Evolutionary conservation across 495 filamentous ascomycete species (phyloP), one percentile per base, ranked within the genome.

Genomic region (Durotheca rogersii): DNA sequence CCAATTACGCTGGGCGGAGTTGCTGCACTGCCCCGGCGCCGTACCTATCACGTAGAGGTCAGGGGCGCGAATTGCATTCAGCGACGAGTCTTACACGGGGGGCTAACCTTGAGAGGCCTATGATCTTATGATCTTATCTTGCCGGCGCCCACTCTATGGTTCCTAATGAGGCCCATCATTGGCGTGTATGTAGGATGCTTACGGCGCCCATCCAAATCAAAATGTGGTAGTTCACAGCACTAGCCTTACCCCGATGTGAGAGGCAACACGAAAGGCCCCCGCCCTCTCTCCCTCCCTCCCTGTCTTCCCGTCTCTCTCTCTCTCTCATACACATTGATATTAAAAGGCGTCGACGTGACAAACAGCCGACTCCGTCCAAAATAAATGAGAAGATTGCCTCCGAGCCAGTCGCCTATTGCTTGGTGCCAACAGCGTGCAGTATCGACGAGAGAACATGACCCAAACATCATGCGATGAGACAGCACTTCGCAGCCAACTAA

Each of bases 11-110:
- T 2, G 34, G 31, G 29, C 34, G n/a, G 17, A 36, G 20, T n/a
- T n/a, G n/a, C 32, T 53, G 50, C 56, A 59, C 50, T 49, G 56
- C 56, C 56, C 56, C 49, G 37, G 29, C 29, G 21, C 16, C 51
- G 49, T 45, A 50, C n/a, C n/a, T n/a, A n/a, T 29, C 34, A 45
- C 37, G 40, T 23, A 47, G 9, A 33, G 29, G 7, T 18, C 17
- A 1, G 17, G 33, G 29, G 40, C n/a, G 34, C 34, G 14, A 42
- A 46, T 36, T 14, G 19, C 29, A 20, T 58, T 32, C n/a, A 41
- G 37, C 47, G 49, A 52, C 30, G 53, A 42, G 48, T 58, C 55
- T 53, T 31, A 59, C 21, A 36, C 49, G 49, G 45, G 45, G 9
- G n/a, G n/a, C n/a, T n/a, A n/a, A n/a, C n/a, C n/a, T n/a, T n/a